phyloP scores from a whole-genome alignment of 2,329 filamentous ascomycete species.

The Penicillium thymicola region DNA sequence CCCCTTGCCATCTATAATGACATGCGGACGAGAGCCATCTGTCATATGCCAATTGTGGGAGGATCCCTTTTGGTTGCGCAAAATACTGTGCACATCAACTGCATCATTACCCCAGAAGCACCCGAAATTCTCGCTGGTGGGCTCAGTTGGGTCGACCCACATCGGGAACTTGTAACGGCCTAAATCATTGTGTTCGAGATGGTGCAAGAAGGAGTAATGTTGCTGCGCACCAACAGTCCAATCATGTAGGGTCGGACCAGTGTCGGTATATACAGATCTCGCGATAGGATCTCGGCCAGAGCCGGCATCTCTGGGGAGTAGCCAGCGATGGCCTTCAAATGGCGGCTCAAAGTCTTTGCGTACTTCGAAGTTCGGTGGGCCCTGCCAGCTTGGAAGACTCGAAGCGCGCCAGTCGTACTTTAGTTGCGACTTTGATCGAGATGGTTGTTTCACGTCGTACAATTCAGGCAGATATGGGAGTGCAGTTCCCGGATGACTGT shows the following conservation, averaged over 20 bases:
- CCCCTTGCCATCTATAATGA: conserved; percentile 54
- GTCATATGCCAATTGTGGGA: conserved; percentile 39
- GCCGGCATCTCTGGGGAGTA: conserved; percentile 40
- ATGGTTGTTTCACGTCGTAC: conserved; percentile 15
- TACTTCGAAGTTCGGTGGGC: conserved; percentile 31
- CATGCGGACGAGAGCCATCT: conserved; percentile 19
- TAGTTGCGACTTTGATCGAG: conserved; percentile 14
- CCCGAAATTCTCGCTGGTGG: conserved; percentile 55
- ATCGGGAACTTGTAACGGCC: conserved; percentile 48
- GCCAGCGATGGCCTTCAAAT: conserved; percentile 49
- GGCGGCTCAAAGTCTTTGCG: conserved; percentile 28
- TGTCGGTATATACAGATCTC: conserved; percentile 47
- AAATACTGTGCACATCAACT: conserved; percentile 41
- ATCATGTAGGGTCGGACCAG: conserved; percentile 45
- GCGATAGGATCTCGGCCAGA: conserved; percentile 48
- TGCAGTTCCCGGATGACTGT: conserved; percentile 53
- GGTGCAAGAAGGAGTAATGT: conserved; percentile 48
- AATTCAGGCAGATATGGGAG: conserved; percentile 54
- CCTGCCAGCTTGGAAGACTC: conserved; percentile 34
- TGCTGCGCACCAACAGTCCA: conserved; percentile 52
- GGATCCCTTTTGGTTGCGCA: conserved; percentile 43
- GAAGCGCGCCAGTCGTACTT: conserved; percentile 33
- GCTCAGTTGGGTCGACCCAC: conserved; percentile 48
- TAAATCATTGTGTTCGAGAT: conserved; percentile 49
- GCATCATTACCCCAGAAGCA: conserved; percentile 55